A percentile compares a stretch with the other conserved stretches of the same genome.
phyloP scores from a whole-genome alignment of 805 yeast genomes.

The Myxozyma monticola region DNA sequence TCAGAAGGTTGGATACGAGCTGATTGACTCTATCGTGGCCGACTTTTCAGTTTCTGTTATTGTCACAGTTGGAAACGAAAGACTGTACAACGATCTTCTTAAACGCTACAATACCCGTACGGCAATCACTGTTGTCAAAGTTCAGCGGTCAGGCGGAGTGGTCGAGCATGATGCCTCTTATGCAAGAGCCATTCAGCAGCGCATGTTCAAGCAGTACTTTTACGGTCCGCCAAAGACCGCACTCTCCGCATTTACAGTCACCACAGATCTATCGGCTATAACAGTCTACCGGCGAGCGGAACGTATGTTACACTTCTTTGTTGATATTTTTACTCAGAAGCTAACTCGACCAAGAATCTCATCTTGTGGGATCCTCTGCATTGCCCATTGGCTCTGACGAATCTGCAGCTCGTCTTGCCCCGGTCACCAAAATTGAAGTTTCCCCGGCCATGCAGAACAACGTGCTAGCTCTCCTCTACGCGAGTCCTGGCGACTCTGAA shows the following conservation, averaged over 20 bases:
- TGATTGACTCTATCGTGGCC: slow-evolving; percentile 58
- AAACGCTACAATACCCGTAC: slow-evolving; percentile 41
- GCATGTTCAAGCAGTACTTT: slow-evolving; percentile 80
- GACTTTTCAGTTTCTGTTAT: slow-evolving; percentile 60
- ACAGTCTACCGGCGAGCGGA: slow-evolving; percentile 61
- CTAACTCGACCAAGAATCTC: slow-evolving; percentile 23
- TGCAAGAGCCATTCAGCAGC: slow-evolving; percentile 70
- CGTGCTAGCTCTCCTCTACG: slow-evolving; percentile 63
- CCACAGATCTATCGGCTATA: slow-evolving; percentile 63
- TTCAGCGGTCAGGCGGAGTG: slow-evolving; percentile 74
- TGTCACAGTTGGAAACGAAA: slow-evolving; percentile 75
- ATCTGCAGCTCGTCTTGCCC: slow-evolving; percentile 32
- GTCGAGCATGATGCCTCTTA: slow-evolving; percentile 71
- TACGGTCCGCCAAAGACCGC: slow-evolving; percentile 70
- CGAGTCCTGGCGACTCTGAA: slow-evolving; percentile 48
- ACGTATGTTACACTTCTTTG: slow-evolving; percentile 23
- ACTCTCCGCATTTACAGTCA: slow-evolving; percentile 83
- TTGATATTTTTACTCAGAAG: slow-evolving; percentile 11
- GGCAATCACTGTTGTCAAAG: slow-evolving; percentile 52
- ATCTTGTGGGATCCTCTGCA: slow-evolving; percentile 36
- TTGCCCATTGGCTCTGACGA: slow-evolving; percentile 41
- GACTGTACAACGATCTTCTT: slow-evolving; percentile 62
- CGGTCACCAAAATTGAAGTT: slow-evolving; percentile 41
- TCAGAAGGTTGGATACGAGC: slow-evolving; percentile 46
- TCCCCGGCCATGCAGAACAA: slow-evolving; percentile 63